These are phyloP conservation scores for Colletotrichum spaethianum DNA, from an alignment of 2,329 filamentous ascomycete genomes.

Conservation along the genomic window DNA sequence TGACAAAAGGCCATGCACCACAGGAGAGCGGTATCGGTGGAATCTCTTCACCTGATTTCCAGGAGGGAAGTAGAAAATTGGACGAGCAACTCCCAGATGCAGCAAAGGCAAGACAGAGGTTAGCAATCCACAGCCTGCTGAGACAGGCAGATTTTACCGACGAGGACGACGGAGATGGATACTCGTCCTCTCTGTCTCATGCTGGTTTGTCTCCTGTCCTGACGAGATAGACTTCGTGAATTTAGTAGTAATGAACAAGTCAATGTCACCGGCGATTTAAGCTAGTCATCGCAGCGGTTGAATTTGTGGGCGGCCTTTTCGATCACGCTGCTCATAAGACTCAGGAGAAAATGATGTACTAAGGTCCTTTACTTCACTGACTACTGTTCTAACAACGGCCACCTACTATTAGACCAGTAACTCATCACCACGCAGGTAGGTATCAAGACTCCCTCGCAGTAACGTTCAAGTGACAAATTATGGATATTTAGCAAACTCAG, in stretches of 20 bases:
- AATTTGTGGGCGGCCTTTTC: background rate
- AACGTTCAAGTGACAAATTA: too few species aligned
- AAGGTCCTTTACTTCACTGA: too few species aligned
- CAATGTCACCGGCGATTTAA: background rate
- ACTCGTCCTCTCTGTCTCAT: slow-evolving; percentile 18
- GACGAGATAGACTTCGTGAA: slow-evolving; percentile 11
- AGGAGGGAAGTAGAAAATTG: slow-evolving; percentile 17
- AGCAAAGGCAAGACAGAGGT: slow-evolving; percentile 43
- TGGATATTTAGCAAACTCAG: background rate
- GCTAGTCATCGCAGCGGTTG: background rate
- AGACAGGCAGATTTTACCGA: slow-evolving; percentile 46
- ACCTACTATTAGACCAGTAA: too few species aligned
- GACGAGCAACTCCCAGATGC: slow-evolving; percentile 42
- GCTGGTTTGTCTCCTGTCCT: slow-evolving; percentile 15
- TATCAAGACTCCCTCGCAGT: too few species aligned
- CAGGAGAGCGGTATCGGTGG: slow-evolving; percentile 37
- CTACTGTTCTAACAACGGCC: too few species aligned
- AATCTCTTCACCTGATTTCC: slow-evolving; percentile 38
- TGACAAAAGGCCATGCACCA: slow-evolving; percentile 4
- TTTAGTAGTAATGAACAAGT: background rate
- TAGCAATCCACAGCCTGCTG: slow-evolving; percentile 50
- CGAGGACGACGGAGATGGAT: slow-evolving; percentile 43
- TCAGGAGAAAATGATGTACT: background rate
- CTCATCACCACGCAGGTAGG: too few species aligned
- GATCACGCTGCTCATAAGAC: background rate